These are phyloP conservation scores for Metschnikowia borealis DNA, from an alignment of 805 yeast species.

Conservation along the genomic window DNA sequence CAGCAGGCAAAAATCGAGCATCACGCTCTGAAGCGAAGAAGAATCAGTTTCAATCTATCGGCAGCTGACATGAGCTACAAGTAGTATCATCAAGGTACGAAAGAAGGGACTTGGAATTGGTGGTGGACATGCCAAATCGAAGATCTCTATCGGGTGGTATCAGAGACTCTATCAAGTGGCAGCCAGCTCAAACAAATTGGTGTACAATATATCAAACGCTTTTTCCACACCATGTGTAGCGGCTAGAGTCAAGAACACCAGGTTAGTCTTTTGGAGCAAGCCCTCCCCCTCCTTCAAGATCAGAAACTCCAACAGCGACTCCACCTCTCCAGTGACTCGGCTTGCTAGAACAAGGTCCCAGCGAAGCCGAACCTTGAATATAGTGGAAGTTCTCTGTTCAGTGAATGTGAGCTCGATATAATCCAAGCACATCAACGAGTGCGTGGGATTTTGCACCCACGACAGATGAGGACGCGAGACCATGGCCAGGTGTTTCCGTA, in stretches of 20 bases:
- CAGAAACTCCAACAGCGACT: constrained; percentile 5
- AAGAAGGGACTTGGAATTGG: neutral
- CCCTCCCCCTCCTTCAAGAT: constrained; percentile 10
- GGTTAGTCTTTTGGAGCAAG: constrained; percentile 9
- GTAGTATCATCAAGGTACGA: neutral
- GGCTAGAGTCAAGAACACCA: constrained; percentile 21
- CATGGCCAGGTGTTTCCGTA: constrained; percentile 16
- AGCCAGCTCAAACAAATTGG: constrained; percentile 15
- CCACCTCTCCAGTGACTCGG: constrained; percentile 7
- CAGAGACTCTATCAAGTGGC: no score
- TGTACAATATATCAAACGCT: constrained; percentile 23
- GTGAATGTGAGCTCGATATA: constrained; percentile 11
- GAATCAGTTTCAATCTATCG: constrained; percentile 26
- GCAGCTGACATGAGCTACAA: constrained; percentile 17
- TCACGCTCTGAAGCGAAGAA: neutral
- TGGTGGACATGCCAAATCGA: no score
- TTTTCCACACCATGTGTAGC: constrained; percentile 24
- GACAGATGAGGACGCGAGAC: constrained; percentile 13
- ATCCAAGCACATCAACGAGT: constrained; percentile 7
- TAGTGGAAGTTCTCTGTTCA: neutral
- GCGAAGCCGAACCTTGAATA: constrained; percentile 8
- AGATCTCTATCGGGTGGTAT: no score
- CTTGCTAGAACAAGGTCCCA: constrained; percentile 10
- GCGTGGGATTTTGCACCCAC: constrained; percentile 1
- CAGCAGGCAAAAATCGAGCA: neutral